Percentiles rank a stretch among this genome's conserved stretches.
These are phyloP conservation scores for Curvularia verruculosa DNA, from an alignment of 2,329 filamentous ascomycete species.

Conservation along the genomic window DNA sequence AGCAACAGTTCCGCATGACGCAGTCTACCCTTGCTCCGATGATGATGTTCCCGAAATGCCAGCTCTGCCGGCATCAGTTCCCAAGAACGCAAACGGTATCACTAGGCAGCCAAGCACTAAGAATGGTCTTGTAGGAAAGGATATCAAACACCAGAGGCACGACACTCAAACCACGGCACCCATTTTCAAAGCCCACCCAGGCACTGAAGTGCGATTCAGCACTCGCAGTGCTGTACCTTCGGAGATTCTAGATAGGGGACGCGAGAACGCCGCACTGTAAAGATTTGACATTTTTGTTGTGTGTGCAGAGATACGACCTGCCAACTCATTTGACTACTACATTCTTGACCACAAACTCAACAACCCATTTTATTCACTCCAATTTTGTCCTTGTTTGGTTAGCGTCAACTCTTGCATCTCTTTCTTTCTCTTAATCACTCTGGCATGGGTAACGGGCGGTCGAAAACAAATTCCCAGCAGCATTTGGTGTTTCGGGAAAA, in stretches of 20 bases:
- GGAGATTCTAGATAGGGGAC: conserved; percentile 46
- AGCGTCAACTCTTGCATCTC: too few relatives aligned
- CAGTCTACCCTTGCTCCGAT: conserved; percentile 33
- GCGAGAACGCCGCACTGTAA: conserved; percentile 30
- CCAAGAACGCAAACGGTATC: conserved; percentile 32
- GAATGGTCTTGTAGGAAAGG: conserved; percentile 37
- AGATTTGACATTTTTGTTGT: not conserved
- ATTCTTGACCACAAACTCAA: not conserved
- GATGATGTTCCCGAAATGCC: conserved; percentile 27
- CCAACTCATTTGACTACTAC: not conserved
- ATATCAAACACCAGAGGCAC: conserved; percentile 44
- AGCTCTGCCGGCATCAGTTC: conserved; percentile 21
- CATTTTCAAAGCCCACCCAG: conserved; percentile 50
- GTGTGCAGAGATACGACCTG: not conserved
- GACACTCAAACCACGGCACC: conserved; percentile 49
- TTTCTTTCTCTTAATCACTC: too few relatives aligned
- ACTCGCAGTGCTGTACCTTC: conserved; percentile 46
- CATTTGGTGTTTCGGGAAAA: too few relatives aligned
- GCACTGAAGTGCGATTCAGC: conserved; percentile 49
- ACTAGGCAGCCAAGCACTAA: conserved; percentile 14
- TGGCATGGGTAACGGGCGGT: too few relatives aligned
- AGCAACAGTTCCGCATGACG: conserved; percentile 44
- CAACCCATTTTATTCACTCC: too few relatives aligned
- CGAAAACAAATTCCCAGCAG: too few relatives aligned
- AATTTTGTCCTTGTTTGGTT: too few relatives aligned